Percentiles rank a stretch among this genome's conserved stretches.
Conservation (phyloP, 768 basidiomycete genomes). For the Candolleomyces efflorescens region DNA sequence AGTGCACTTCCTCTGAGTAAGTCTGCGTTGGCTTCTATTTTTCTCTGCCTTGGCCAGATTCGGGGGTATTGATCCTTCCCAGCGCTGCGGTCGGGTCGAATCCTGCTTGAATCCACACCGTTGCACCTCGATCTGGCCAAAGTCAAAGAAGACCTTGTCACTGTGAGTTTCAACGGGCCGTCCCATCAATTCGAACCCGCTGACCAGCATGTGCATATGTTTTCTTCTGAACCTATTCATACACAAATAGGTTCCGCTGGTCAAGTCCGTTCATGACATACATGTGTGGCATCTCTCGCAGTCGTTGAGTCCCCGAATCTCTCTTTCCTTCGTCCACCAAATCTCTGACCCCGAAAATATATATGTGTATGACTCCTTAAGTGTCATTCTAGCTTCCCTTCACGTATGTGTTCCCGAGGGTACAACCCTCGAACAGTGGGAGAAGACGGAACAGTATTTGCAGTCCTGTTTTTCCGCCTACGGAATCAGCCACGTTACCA, state of each 20-base stretch:
- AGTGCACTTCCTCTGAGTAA: conserved; percentile 50
- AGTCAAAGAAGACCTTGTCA: conserved; percentile 43
- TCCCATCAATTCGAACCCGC: neutral
- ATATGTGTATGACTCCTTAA: conserved; percentile 11
- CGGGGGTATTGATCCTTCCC: neutral
- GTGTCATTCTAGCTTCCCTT: conserved; percentile 49
- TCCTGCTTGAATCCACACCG: conserved; percentile 50
- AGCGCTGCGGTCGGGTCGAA: conserved; percentile 45
- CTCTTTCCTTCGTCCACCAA: conserved; percentile 1
- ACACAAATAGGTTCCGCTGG: conserved; percentile 35
- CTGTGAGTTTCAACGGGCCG: conserved; percentile 25
- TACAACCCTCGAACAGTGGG: conserved; percentile 48
- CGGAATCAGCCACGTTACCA: conserved; percentile 52
- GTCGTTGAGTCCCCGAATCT: conserved; percentile 28
- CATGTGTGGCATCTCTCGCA: conserved; percentile 57
- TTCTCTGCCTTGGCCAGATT: neutral
- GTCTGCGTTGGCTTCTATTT: conserved; percentile 6
- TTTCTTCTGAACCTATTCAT: neutral
- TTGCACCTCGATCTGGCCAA: conserved; percentile 45
- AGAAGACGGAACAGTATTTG: conserved; percentile 41
- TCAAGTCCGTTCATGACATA: conserved; percentile 45
- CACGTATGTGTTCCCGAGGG: conserved; percentile 47
- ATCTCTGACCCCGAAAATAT: neutral
- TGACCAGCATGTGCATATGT: neutral
- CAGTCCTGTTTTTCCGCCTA: conserved; percentile 51